These are phyloP conservation scores for Russula dissimulans DNA, from an alignment of 768 basidiomycete genomes.

Conservation along the genomic window DNA sequence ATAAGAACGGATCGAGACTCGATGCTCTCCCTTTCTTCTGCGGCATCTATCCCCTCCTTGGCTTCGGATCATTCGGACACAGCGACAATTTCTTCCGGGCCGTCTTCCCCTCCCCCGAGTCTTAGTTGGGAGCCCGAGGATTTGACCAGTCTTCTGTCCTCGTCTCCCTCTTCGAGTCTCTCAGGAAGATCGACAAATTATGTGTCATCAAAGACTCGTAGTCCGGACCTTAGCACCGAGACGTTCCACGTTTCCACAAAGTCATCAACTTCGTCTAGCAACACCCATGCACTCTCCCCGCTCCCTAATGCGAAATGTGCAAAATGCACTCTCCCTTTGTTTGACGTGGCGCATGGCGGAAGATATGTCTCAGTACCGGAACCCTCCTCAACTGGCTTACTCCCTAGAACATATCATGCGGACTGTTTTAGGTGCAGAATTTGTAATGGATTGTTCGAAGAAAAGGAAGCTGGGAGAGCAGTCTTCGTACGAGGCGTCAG, in stretches of 20 bases:
- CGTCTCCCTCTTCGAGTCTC: slow-evolving; percentile 31
- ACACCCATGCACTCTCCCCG: slow-evolving; percentile 24
- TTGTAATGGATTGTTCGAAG: slow-evolving; percentile 57
- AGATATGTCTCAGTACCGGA: slow-evolving; percentile 66
- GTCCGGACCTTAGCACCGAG: background rate
- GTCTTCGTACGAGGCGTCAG: slow-evolving; percentile 58
- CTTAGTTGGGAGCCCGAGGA: slow-evolving; percentile 10
- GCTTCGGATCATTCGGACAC: slow-evolving; percentile 52
- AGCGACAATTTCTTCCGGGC: slow-evolving; percentile 43
- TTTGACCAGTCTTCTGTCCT: slow-evolving; percentile 29
- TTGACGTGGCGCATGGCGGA: slow-evolving; percentile 47
- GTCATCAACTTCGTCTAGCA: background rate
- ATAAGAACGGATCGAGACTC: slow-evolving; percentile 22
- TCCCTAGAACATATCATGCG: slow-evolving; percentile 58
- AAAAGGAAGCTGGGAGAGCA: slow-evolving; percentile 50
- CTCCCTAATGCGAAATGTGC: slow-evolving; percentile 43
- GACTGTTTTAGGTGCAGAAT: slow-evolving; percentile 68
- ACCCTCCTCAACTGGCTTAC: slow-evolving; percentile 30
- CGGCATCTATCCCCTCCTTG: slow-evolving; percentile 51
- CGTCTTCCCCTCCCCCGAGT: slow-evolving; percentile 35
- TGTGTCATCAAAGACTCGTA: background rate
- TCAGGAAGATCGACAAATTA: background rate
- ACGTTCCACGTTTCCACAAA: slow-evolving; percentile 1
- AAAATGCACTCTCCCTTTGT: slow-evolving; percentile 50
- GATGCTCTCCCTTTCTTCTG: slow-evolving; percentile 27